Evolutionary conservation across 495 filamentous ascomycete genomes (phyloP), one percentile per base, ranked within the genome.

Genomic region (Choiromyces venosus): DNA sequence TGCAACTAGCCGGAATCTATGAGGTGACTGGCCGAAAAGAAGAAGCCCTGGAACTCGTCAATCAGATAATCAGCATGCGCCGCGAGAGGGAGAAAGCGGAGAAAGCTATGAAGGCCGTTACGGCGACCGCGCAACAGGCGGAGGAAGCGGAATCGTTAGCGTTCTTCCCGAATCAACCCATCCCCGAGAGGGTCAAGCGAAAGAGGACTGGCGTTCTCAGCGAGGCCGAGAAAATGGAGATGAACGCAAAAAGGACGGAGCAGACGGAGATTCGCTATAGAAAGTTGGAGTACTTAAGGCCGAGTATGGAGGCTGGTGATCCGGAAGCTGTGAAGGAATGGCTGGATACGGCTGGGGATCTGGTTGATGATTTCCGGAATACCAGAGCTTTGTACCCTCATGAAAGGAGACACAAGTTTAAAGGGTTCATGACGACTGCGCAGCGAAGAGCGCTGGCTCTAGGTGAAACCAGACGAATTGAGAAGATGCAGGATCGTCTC

Each of bases 291-390:
- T 84, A 85, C n/a, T 76, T 91, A 18, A 83, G 86, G 35, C 84
- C 85, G 5, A 79, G 78, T 0, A 84, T 88, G 35, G 83, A 86
- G 74, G 81, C 81, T 16, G 89, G 89, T 1, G 84, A 88, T 67
- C 67, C 80, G 3, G 82, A 86, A 66, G 87, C 89, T 19, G 86
- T 83, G 21, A 82, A 85, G 29, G 86, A 88, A 38, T 97, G 92
- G 90, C 88, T 96, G 81, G 85, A 89, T 74, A 89, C 89, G 40
- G 92, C 92, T 0, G 87, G 88, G 78, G 86, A 88, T 68, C 85
- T 97, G 29, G 85, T 93, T 25, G 87, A 93, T 75, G 92, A 93
- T 71, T 98, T 97, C 81, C 86, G 90, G 46, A 87, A 88, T 16
- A 91, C 89, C 71, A 90, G 89, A 73, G 84, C 87, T 8, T 93